These are phyloP conservation scores for Pilatotrama ljubarskyi DNA, from an alignment of 768 basidiomycete genomes.

Conservation along the genomic window DNA sequence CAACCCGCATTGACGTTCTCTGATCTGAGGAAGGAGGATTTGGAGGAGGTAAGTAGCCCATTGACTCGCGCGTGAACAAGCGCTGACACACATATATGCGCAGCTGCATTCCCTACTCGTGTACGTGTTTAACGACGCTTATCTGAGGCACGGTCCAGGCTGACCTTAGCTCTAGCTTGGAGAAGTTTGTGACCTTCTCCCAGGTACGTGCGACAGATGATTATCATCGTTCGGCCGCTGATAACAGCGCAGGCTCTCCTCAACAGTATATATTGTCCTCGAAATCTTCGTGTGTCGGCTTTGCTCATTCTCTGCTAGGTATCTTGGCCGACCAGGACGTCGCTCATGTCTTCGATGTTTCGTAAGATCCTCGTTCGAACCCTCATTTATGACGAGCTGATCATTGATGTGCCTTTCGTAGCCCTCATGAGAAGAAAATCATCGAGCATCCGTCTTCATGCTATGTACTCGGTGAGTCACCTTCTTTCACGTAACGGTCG, in stretches of 20 bases:
- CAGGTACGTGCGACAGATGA: conserved; percentile 51
- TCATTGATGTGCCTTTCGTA: conserved; percentile 64
- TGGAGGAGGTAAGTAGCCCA: not conserved
- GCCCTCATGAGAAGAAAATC: conserved; percentile 52
- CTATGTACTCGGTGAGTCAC: conserved; percentile 49
- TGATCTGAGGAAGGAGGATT: not conserved
- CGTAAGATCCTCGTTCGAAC: conserved; percentile 31
- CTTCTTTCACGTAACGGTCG: not conserved
- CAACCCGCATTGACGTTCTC: too few species aligned
- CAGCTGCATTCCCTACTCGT: not conserved
- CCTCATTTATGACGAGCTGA: conserved; percentile 50
- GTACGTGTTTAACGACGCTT: not conserved
- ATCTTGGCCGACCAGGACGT: conserved; percentile 51
- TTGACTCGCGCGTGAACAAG: not conserved
- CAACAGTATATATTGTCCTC: conserved; percentile 32
- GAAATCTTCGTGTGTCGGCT: not conserved
- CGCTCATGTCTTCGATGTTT: conserved; percentile 31
- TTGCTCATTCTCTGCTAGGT: conserved; percentile 31
- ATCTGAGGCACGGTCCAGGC: too few species aligned
- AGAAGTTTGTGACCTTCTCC: conserved; percentile 35
- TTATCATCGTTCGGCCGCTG: too few species aligned
- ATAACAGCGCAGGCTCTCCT: conserved; percentile 37
- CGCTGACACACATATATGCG: not conserved
- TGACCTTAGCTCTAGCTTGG: not conserved
- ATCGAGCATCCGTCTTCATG: conserved; percentile 63